Percentiles rank a stretch among this genome's conserved stretches.
These are phyloP conservation scores for Irpex rosettiformis DNA, from an alignment of 1,284 basidiomycete species.

Conservation along the genomic window DNA sequence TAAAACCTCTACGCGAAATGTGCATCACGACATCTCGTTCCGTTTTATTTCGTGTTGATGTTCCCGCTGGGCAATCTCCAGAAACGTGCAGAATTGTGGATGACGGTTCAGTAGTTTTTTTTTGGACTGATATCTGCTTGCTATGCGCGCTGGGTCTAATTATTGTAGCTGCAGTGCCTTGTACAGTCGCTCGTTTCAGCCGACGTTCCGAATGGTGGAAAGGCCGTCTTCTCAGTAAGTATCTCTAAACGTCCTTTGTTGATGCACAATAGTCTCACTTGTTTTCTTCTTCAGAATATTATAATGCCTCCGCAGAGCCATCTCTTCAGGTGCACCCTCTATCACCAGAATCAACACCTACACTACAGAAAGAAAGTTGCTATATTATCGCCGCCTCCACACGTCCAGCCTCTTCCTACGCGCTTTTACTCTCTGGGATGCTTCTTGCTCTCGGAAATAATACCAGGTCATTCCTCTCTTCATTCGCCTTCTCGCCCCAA, in stretches of 20 bases:
- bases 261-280: not conserved
- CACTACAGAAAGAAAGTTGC: not conserved
- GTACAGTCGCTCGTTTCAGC: not conserved
- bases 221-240: conserved; percentile 6
- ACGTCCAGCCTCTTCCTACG: not conserved
- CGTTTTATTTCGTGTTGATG: too few species aligned
- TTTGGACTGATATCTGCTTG: conserved; percentile 8
- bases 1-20: too few species aligned
- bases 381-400: not conserved
- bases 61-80: too few species aligned
- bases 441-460: conserved; percentile 2
- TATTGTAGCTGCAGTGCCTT: not conserved
- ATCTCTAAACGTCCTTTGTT: not conserved
- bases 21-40: too few species aligned
- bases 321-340: not conserved
- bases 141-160: conserved; percentile 1
- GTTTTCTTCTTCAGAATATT: too few species aligned
- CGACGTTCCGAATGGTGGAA: conserved; percentile 4
- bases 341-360: not conserved
- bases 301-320: too few species aligned
- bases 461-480: conserved; percentile 41
- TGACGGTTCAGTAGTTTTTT: conserved; percentile 5
- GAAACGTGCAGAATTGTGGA: not conserved
- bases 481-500: conserved; percentile 13
- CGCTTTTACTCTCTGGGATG: not conserved